phyloP scores from a whole-genome alignment of 495 filamentous ascomycete genomes.

The Neurospora sp. region DNA sequence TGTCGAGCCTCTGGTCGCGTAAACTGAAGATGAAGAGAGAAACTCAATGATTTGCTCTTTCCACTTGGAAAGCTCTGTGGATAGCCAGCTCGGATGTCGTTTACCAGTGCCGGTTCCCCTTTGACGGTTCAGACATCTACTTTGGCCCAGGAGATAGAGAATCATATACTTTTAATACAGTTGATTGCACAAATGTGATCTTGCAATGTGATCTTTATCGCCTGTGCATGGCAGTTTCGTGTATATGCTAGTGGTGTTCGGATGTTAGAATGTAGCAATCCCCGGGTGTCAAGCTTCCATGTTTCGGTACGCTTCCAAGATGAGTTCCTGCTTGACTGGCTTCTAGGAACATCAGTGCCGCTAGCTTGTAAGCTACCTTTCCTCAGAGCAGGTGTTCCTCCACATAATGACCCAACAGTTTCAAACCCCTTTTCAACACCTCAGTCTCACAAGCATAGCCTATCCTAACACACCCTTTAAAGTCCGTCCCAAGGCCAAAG shows the following conservation, averaged over 20 bases:
- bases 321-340: neutral
- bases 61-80: neutral
- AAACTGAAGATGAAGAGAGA: neutral
- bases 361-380: neutral
- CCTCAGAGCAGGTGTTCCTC: conserved; percentile 15
- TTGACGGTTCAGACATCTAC: neutral
- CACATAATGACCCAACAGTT: conserved; percentile 52
- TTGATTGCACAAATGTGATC: neutral
- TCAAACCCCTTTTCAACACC: conserved; percentile 57
- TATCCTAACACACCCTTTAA: conserved; percentile 68
- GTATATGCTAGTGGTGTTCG: neutral
- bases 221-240: neutral
- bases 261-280: neutral
- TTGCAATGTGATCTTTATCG: neutral
- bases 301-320: neutral
- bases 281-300: neutral
- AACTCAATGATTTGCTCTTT: neutral
- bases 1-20: neutral
- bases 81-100: neutral
- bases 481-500: conserved; percentile 62
- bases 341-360: neutral
- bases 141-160: neutral
- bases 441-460: conserved; percentile 68
- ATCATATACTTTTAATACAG: neutral
- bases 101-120: neutral